These are phyloP conservation scores for Galeopsis tetrahit DNA, from an alignment of 257 asterid genomes.

Conservation along the genomic window DNA sequence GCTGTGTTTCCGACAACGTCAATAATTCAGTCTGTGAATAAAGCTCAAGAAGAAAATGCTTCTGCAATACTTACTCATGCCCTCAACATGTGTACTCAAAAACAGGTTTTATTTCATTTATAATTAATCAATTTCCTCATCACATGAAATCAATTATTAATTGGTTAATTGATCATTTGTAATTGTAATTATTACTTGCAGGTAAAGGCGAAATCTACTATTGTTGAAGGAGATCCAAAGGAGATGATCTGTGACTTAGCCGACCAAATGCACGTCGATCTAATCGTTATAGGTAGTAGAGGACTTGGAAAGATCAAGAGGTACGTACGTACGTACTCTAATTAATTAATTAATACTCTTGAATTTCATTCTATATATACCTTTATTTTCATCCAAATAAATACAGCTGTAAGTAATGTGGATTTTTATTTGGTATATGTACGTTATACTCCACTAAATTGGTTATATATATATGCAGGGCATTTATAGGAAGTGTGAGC, in stretches of 20 bases:
- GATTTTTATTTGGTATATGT: too few species aligned
- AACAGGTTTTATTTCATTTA: conserved; percentile 22
- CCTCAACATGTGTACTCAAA: conserved; percentile 36
- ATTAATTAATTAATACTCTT: too few species aligned
- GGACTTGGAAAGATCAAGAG: conserved; percentile 65
- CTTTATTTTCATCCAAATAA: too few species aligned
- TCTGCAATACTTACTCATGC: conserved; percentile 40
- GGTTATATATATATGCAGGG: conserved; percentile 39
- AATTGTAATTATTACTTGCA: conserved; percentile 1
- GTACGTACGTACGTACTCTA: too few species aligned
- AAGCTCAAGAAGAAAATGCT: conserved; percentile 44
- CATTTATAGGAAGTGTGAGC: conserved; percentile 61
- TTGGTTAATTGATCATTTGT: too few species aligned
- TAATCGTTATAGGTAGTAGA: conserved; percentile 60
- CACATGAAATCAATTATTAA: too few species aligned
- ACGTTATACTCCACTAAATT: too few species aligned
- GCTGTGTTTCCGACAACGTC: conserved; percentile 42
- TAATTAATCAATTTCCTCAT: too few species aligned
- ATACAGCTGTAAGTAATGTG: too few species aligned
- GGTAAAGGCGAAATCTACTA: conserved; percentile 43
- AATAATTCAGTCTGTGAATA: conserved; percentile 36
- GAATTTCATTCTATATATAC: too few species aligned
- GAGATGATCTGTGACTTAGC: conserved; percentile 56
- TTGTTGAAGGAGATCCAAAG: conserved; percentile 58
- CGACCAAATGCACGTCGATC: conserved; percentile 47